Base-by-base conservation (phyloP, 192 early-diverging fungal species). In the Allomyces macrogynus region DNA sequence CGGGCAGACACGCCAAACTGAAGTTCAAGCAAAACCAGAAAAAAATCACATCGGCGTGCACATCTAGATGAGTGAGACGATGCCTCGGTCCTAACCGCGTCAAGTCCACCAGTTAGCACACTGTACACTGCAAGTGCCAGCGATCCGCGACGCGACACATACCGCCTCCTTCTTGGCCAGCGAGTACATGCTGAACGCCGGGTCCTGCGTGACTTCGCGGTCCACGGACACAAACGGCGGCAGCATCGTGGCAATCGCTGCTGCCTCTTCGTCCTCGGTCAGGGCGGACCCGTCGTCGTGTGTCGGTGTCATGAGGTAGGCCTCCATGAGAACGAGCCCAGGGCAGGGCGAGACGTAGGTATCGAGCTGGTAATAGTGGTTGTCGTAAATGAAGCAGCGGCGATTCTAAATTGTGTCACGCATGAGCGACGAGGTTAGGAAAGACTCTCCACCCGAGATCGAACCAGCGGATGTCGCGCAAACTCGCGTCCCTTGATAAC, bases 291-390 rank as follows among this genome's bases (percentile, higher is more conserved):
- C 32, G 32, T 40, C 32, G 32, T 40, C 32, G 49, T 14, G 12
- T 3, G 16, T 14, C 4, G 32, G 3, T 5, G 12, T n/a, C 16
- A n/a, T 14, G 12, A 57, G 49, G 49, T 57, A 57, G 16, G 49
- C 68, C 62, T 77, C 76, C 68, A 77, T 43, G 12, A 77, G 64
- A 8, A 70, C 69, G n/a, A 77, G 61, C 1, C 73, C 76, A 8
- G 62, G 10, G 61, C 61, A 49, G 27, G 76, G 73, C 22, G 24
- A 44, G 42, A 61, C 42, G 68, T 67, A 77, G n/a, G 69, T 61
- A 64, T 77, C 76, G 11, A 77, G 67, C 66, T 77, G 76, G 67
- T 68, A 77, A 64, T 74, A 77, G 11, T 70, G 68, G 43, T 77
- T 73, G 22, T 74, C 67, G 64, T 61, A 71, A 12, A 77, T 64